A percentile compares a stretch with the other conserved stretches of the same genome.
Conservation (phyloP, 2,329 filamentous ascomycete species). For the Grosmannia penicillata region DNA sequence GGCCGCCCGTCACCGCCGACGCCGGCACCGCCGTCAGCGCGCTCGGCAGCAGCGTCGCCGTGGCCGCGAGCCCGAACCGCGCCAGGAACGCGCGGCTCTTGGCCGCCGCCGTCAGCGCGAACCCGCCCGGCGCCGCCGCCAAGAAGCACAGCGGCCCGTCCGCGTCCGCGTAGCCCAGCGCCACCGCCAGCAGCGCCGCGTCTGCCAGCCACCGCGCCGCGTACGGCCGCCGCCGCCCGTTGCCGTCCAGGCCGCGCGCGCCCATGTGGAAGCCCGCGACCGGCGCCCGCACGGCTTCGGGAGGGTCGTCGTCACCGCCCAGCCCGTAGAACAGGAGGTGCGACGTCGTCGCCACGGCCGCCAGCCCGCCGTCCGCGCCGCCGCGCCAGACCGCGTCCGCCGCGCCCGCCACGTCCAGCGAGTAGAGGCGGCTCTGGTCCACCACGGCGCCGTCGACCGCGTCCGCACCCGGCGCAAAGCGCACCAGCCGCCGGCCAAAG, state of each 20-base stretch:
- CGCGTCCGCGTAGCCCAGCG: slow-evolving; percentile 27
- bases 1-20: slow-evolving; percentile 16
- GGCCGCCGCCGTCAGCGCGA: slow-evolving; percentile 19
- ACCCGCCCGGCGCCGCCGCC: slow-evolving; percentile 29
- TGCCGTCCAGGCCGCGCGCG: slow-evolving; percentile 5
- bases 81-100: slow-evolving; percentile 10
- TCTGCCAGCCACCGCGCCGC: slow-evolving; percentile 29
- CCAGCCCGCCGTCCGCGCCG: slow-evolving; percentile 7
- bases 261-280: slow-evolving; percentile 13
- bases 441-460: slow-evolving; percentile 45
- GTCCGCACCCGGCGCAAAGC: slow-evolving; percentile 49
- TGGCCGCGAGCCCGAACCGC: slow-evolving; percentile 13
- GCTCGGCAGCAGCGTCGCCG: slow-evolving; percentile 16
- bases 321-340: slow-evolving; percentile 20
- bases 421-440: slow-evolving; percentile 28
- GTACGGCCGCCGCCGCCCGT: slow-evolving; percentile 11
- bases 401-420: slow-evolving; percentile 16
- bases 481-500: slow-evolving; percentile 5
- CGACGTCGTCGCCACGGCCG: slow-evolving; percentile 19
- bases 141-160: slow-evolving; percentile 27
- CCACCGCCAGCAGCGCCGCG: slow-evolving; percentile 29
- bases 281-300: no score
- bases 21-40: slow-evolving; percentile 30
- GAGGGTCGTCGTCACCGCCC: slow-evolving; percentile 6
- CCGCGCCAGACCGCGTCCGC: not conserved